These are phyloP conservation scores for Gigaspora rosea DNA, from an alignment of 192 early-diverging fungal species.

Conservation along the genomic window DNA sequence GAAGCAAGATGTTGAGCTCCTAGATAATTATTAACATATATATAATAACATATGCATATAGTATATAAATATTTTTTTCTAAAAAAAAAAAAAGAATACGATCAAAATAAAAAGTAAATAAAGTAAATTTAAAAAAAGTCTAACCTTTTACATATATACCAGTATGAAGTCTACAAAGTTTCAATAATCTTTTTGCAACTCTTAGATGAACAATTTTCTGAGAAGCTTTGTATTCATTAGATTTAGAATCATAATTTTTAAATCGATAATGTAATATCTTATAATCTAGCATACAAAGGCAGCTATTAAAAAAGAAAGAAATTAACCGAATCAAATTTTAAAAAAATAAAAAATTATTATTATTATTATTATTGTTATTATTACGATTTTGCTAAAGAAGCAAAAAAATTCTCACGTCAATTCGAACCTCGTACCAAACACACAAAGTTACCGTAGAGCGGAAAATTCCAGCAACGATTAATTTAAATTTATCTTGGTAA, in stretches of 20 bases:
- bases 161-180: slow-evolving; percentile 48
- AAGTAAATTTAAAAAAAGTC: no score
- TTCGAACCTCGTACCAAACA: slow-evolving; percentile 17
- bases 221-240: slow-evolving; percentile 48
- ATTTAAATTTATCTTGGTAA: slow-evolving; percentile 13
- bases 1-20: slow-evolving; percentile 46
- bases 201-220: slow-evolving; percentile 51
- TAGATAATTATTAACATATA: slow-evolving; percentile 1
- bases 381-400: not conserved
- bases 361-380: not conserved
- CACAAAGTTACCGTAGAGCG: slow-evolving; percentile 16
- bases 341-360: not conserved
- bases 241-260: slow-evolving; percentile 43
- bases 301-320: slow-evolving; percentile 27
- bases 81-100: not conserved
- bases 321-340: not conserved
- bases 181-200: slow-evolving; percentile 45
- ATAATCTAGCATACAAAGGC: slow-evolving; percentile 53
- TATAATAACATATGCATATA: not conserved
- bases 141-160: slow-evolving; percentile 48
- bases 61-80: not conserved
- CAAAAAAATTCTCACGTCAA: not conserved
- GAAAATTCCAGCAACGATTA: slow-evolving; percentile 20
- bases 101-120: not conserved
- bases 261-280: slow-evolving; percentile 51